Percentiles rank a stretch among this genome's conserved stretches.
These are phyloP conservation scores for Syzygium aqueum DNA, from an alignment of 345 rosid genomes.

Conservation along the genomic window DNA sequence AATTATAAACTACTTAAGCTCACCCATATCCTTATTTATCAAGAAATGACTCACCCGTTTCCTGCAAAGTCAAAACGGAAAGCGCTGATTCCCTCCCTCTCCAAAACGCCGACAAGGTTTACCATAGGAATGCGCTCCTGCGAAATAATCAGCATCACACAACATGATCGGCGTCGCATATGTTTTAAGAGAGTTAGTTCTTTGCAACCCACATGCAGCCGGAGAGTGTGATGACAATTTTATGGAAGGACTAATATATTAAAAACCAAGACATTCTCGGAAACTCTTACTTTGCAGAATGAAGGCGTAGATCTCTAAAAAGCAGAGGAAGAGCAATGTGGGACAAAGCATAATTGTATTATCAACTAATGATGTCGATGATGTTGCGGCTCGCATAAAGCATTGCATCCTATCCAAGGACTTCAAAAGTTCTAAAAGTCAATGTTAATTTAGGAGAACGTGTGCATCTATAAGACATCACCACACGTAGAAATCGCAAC, in stretches of 20 bases:
- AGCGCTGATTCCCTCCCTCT: slow-evolving; percentile 43
- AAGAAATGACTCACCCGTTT: slow-evolving; percentile 48
- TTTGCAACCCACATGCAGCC: not conserved
- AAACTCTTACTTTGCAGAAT: not conserved
- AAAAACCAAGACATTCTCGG: not conserved
- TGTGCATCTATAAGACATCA: not conserved
- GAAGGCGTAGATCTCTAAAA: not conserved
- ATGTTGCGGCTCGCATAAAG: not conserved
- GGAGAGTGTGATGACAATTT: not conserved
- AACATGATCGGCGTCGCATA: not conserved
- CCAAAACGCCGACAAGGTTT: slow-evolving; percentile 45
- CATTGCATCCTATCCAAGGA: not conserved
- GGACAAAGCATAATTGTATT: not conserved
- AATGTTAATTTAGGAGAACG: not conserved
- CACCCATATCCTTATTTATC: not conserved
- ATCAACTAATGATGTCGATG: not conserved
- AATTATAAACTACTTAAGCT: not conserved
- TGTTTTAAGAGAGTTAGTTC: not conserved
- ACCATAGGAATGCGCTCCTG: slow-evolving; percentile 76
- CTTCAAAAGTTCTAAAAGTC: not conserved
- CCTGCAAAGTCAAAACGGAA: slow-evolving; percentile 92
- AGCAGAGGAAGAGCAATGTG: not conserved
- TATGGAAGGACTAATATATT: not conserved
- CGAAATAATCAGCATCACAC: not conserved
- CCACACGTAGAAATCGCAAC: not conserved